phyloP scores from a whole-genome alignment of 345 rosid species.

The Clausena lansium region DNA sequence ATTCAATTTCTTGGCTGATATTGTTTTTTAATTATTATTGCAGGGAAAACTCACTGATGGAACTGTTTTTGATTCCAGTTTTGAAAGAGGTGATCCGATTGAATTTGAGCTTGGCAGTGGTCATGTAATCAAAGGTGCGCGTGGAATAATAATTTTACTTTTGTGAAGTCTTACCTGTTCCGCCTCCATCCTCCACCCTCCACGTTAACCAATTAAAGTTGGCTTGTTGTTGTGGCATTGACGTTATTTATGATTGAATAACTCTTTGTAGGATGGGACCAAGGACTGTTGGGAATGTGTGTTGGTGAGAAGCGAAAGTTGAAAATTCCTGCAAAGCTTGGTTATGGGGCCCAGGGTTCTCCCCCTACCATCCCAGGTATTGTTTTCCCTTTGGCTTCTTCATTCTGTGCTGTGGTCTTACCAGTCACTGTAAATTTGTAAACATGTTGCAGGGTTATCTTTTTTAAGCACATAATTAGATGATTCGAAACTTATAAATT shows the following conservation, averaged over 20 bases:
- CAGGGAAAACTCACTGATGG: slow-evolving; percentile 97
- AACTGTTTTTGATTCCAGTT: slow-evolving; percentile 93
- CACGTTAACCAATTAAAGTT: neutral
- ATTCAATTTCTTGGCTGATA: slow-evolving; percentile 4
- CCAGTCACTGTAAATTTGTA: neutral
- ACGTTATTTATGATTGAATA: slow-evolving; percentile 6
- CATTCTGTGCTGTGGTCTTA: neutral
- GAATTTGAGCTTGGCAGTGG: slow-evolving; percentile 95
- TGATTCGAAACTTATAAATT: neutral
- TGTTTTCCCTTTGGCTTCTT: neutral
- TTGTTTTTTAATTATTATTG: neutral
- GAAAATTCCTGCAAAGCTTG: slow-evolving; percentile 92
- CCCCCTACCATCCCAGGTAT: slow-evolving; percentile 95
- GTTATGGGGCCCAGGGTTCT: slow-evolving; percentile 86
- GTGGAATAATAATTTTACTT: neutral
- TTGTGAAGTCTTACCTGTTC: neutral
- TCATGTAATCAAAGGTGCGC: slow-evolving; percentile 88
- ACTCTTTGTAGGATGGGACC: slow-evolving; percentile 85
- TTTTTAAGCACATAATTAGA: neutral
- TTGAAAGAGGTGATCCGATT: slow-evolving; percentile 95
- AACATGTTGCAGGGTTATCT: neutral
- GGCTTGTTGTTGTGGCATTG: slow-evolving; percentile 3
- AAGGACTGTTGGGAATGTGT: slow-evolving; percentile 83
- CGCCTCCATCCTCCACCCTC: neutral
- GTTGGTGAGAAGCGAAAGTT: slow-evolving; percentile 93